Percentiles rank a stretch among this genome's conserved stretches.
Evolutionary conservation across 306 rosid species (phyloP).

Genomic region (Inga leiocalycina): DNA sequence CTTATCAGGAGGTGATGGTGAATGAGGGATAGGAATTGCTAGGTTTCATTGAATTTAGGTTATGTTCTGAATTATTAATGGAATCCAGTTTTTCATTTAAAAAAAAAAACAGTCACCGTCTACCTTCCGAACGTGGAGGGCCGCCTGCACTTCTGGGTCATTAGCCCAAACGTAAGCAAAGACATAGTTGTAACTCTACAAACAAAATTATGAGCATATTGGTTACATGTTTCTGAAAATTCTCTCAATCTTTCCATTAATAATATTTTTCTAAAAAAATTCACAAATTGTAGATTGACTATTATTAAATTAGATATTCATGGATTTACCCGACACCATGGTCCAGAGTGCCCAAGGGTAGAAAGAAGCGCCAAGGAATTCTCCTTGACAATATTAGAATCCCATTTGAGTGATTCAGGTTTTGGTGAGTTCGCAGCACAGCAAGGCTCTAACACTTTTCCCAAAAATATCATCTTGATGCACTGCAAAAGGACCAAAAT

Average conservation of each 20-base stretch:
- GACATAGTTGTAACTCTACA: neutral
- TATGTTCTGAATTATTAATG: too few relatives aligned
- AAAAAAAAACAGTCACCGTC: neutral
- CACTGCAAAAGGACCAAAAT: constrained; percentile 9
- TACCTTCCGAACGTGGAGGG: constrained; percentile 34
- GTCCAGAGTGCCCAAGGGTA: neutral
- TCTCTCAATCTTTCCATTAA: neutral
- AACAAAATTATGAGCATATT: neutral
- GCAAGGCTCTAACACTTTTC: constrained; percentile 23
- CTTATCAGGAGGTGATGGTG: too few relatives aligned
- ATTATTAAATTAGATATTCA: neutral
- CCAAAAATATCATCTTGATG: neutral
- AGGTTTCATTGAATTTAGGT: too few relatives aligned
- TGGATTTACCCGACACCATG: constrained; percentile 1
- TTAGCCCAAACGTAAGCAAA: constrained; percentile 34
- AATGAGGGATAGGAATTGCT: too few relatives aligned
- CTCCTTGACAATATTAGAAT: too few relatives aligned
- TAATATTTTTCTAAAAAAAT: neutral
- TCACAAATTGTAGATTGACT: neutral
- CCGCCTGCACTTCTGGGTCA: constrained; percentile 16
- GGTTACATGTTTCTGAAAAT: neutral
- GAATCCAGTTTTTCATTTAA: too few relatives aligned
- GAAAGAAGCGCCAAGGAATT: neutral
- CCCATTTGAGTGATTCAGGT: neutral
- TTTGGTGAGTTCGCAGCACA: neutral